Evolutionary conservation across 164 flowering plant species (phyloP).

Genomic region (Euptelea pleiosperma): DNA sequence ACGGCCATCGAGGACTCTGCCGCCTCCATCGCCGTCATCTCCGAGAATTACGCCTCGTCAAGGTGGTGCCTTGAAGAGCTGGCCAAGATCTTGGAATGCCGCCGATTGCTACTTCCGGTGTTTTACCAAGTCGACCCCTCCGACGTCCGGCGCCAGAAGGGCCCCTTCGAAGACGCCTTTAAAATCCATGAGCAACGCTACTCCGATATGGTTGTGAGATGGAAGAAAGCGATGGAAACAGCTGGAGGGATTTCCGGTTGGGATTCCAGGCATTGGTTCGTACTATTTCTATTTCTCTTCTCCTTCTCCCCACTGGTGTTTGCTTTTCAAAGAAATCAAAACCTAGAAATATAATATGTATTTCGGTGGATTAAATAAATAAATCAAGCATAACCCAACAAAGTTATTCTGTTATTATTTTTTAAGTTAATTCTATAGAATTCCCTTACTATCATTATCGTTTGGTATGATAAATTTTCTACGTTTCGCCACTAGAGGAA

Average conservation of each 20-base stretch:
- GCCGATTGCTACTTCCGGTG: slow-evolving; percentile 34
- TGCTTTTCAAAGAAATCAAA: too few species aligned
- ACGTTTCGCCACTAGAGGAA: too few species aligned
- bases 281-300: not conserved
- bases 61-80: slow-evolving; percentile 42
- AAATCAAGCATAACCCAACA: too few species aligned
- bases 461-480: too few species aligned
- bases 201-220: slow-evolving; percentile 12
- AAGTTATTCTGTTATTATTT: too few species aligned
- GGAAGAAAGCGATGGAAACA: slow-evolving; percentile 34
- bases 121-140: slow-evolving; percentile 41
- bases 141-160: slow-evolving; percentile 21
- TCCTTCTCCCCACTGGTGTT: not conserved
- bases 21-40: slow-evolving; percentile 28
- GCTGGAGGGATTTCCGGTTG: slow-evolving; percentile 33
- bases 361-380: too few species aligned
- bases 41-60: slow-evolving; percentile 32
- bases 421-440: too few species aligned
- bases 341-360: too few species aligned
- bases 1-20: slow-evolving; percentile 40
- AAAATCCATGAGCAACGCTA: slow-evolving; percentile 4
- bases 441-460: too few species aligned
- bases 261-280: slow-evolving; percentile 4
- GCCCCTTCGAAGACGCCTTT: slow-evolving; percentile 17
- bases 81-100: slow-evolving; percentile 23